A percentile compares a stretch with the other conserved stretches of the same genome.
These are phyloP conservation scores for Dovyalis caffra DNA, from an alignment of 345 rosid species.

Conservation along the genomic window DNA sequence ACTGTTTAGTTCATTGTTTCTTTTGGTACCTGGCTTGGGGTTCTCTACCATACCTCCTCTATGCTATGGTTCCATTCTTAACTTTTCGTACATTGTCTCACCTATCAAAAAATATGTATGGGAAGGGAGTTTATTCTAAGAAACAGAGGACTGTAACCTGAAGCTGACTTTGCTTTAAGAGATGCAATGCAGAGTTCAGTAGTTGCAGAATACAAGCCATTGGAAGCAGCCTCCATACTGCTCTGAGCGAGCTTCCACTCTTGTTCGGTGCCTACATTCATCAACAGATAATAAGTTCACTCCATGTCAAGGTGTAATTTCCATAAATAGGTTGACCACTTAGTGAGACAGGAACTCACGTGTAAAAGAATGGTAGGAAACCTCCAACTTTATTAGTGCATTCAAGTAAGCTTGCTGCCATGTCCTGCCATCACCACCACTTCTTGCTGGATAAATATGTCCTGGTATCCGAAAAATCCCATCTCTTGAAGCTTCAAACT, in stretches of 20 bases:
- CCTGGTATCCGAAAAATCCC: conserved; percentile 63
- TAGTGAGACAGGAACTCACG: conserved; percentile 45
- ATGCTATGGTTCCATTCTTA: not conserved
- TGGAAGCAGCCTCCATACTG: conserved; percentile 80
- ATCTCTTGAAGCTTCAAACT: conserved; percentile 89
- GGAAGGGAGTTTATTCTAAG: not conserved
- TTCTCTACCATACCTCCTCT: not conserved
- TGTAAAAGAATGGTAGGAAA: conserved; percentile 71
- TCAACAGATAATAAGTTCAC: conserved; percentile 14
- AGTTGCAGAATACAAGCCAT: conserved; percentile 63
- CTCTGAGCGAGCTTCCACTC: conserved; percentile 84
- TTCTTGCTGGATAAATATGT: conserved; percentile 43
- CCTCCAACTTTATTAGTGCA: conserved; percentile 66
- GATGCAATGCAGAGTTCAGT: conserved; percentile 73
- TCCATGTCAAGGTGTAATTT: not conserved
- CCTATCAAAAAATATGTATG: too few species aligned
- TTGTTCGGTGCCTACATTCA: conserved; percentile 60
- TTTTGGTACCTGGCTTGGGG: not conserved
- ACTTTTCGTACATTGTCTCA: not conserved
- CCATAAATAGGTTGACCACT: conserved; percentile 16
- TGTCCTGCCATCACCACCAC: conserved; percentile 51
- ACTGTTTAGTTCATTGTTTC: not conserved
- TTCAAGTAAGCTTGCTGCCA: conserved; percentile 81
- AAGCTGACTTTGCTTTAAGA: conserved; percentile 76
- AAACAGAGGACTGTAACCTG: conserved; percentile 53